Conservation (phyloP, 2,329 filamentous ascomycete genomes). For the Phyllosticta capitalensis region DNA sequence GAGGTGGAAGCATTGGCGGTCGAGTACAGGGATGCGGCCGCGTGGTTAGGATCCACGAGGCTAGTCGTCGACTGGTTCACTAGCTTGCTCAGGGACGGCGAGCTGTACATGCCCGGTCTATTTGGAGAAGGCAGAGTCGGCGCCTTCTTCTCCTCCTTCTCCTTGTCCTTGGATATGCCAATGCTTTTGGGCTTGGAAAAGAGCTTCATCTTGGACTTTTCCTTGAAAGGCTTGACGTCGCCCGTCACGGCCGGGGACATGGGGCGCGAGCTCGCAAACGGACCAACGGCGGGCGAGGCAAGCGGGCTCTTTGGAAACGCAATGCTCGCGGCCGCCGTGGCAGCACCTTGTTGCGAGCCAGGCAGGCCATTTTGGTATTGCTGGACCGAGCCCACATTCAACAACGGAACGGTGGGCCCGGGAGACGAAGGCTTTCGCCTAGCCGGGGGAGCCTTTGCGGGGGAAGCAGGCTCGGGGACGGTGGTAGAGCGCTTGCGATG, state of each 20-base stretch:
- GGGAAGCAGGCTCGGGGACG: constrained; percentile 47
- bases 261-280: constrained; percentile 14
- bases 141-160: constrained; percentile 43
- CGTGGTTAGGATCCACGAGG: constrained; percentile 47
- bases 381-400: background rate
- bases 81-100: constrained; percentile 53
- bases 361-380: constrained; percentile 53
- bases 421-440: constrained; percentile 39
- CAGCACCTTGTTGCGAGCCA: constrained; percentile 53
- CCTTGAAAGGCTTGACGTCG: constrained; percentile 53
- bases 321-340: constrained; percentile 62
- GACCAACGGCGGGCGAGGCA: constrained; percentile 30
- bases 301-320: constrained; percentile 58
- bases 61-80: constrained; percentile 62
- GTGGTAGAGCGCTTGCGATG: constrained; percentile 65
- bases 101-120: constrained; percentile 55
- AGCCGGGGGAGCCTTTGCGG: constrained; percentile 16
- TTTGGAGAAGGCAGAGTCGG: constrained; percentile 64
- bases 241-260: constrained; percentile 12
- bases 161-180: constrained; percentile 55
- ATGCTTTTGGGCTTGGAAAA: constrained; percentile 67
- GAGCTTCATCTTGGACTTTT: constrained; percentile 73
- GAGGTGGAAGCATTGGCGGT: constrained; percentile 68
- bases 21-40: constrained; percentile 56
- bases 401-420: constrained; percentile 40